Evolutionary conservation across 2,329 filamentous ascomycete species (phyloP), one percentile per base, ranked within the genome.

Genomic region (Onygenales sp.): DNA sequence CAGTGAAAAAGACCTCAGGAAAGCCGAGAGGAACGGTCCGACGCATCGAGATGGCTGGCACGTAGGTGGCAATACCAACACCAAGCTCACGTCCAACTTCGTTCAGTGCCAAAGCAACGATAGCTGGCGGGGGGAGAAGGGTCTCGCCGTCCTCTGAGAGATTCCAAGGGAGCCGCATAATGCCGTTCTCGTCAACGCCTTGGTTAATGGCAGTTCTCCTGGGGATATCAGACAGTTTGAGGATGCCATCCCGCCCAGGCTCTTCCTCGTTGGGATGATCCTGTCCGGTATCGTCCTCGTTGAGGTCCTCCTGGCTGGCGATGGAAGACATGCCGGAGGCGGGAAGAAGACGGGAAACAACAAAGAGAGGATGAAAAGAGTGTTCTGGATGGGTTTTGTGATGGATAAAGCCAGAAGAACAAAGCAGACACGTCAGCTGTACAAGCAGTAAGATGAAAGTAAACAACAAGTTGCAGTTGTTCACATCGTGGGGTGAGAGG

Each of bases 51-150:
- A 13, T 14, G 31, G 45, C 42, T 10, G 40, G 47, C 9, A 50
- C 32, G 34, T 54, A 54, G 10, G 37, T 43, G 14, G 33, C 40
- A 31, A 36, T 45, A 11, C 52, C 52, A 8, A 31, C 34, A 4
- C 52, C 52, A 27, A 51, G 21, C 33, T 8, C 32, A 10, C 52
- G 52, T 4, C 52, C 52, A 32, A 36, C 52, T 51, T 54, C 52
- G 17, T 50, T 54, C 8, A 54, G 42, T 1, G 46, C 48, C 17
- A 54, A 34, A 11, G 47, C 48, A 39, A 54, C 34, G 17, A 46
- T 42, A n/a, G 47, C 52, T 45, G 46, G 34, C 9, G 46, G 27
- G 11, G 52, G 47, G 4, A 54, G 46, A 33, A 34, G n/a, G 37
- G 27, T 11, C 11, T 43, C 37, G 6, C 42, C 52, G 33, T 54